These are phyloP conservation scores for Colletotrichum agaves DNA, from an alignment of 2,329 filamentous ascomycete genomes.

Conservation along the genomic window DNA sequence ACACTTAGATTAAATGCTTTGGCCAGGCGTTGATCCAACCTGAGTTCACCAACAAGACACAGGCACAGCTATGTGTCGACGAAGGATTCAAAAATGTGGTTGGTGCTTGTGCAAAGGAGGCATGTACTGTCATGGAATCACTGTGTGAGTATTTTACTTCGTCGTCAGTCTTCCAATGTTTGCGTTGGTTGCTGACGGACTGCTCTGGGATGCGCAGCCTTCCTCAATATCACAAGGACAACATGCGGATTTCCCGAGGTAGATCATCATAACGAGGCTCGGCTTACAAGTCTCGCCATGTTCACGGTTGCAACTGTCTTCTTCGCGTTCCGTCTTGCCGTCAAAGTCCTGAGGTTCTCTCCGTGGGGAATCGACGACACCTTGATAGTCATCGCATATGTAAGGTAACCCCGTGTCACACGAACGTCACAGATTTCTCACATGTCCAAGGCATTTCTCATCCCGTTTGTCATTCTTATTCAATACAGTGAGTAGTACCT, in stretches of 20 bases:
- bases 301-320: constrained; percentile 10
- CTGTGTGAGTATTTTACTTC: background rate
- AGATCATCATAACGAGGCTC: constrained; percentile 12
- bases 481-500: background rate
- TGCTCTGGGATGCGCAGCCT: background rate
- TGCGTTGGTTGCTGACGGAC: background rate
- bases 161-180: fast-evolving
- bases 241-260: constrained; percentile 9
- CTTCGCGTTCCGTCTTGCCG: constrained; percentile 3
- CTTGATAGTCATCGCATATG: constrained; percentile 1
- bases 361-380: constrained; percentile 12
- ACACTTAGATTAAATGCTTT: constrained; percentile 6
- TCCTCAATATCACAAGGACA: constrained; percentile 22
- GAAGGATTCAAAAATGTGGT: constrained; percentile 17
- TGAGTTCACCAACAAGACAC: constrained; percentile 7
- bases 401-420: background rate
- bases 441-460: background rate
- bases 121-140: constrained; percentile 8
- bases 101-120: background rate
- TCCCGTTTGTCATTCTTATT: constrained; percentile 4
- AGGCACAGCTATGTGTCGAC: constrained; percentile 20
- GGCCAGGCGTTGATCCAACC: constrained; percentile 14
- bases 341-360: constrained; percentile 11
- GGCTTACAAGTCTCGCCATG: constrained; percentile 19
- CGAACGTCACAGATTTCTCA: background rate